phyloP scores from a whole-genome alignment of 805 yeast genomes.

The Starmera dryadoides region DNA sequence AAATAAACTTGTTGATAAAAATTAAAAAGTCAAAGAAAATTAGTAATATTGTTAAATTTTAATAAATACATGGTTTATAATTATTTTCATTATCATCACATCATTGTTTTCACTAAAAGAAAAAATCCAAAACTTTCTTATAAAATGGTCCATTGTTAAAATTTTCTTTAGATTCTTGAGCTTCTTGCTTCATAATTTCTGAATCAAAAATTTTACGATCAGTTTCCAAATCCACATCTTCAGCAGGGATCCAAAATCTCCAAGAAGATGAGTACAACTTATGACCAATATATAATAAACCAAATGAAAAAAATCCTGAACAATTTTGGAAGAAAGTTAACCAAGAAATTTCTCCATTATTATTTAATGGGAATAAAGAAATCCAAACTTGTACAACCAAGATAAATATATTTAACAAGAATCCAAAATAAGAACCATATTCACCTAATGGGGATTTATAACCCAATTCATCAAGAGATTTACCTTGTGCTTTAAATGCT shows the following conservation, averaged over 20 bases:
- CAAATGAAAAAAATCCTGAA: constrained; percentile 38
- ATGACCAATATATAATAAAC: constrained; percentile 37
- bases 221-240: constrained; percentile 48
- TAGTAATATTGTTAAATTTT: no score
- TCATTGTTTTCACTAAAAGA: no score
- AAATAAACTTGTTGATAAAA: no score
- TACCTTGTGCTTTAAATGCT: constrained; percentile 48
- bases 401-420: constrained; percentile 38
- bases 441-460: constrained; percentile 44
- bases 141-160: constrained; percentile 24
- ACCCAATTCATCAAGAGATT: constrained; percentile 40
- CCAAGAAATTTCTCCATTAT: constrained; percentile 28
- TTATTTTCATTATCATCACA: no score
- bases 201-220: constrained; percentile 45
- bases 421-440: constrained; percentile 44
- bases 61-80: no score
- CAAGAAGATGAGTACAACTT: constrained; percentile 32
- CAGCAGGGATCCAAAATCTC: constrained; percentile 27
- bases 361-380: constrained; percentile 48
- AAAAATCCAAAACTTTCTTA: constrained; percentile 25
- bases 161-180: constrained; percentile 22
- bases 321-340: constrained; percentile 43
- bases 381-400: constrained; percentile 58
- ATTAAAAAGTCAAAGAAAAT: no score
- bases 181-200: constrained; percentile 37